A percentile compares a stretch with the other conserved stretches of the same genome.
phyloP scores from a whole-genome alignment of 2,329 filamentous ascomycete genomes.

The Aureobasidium melanogenum region DNA sequence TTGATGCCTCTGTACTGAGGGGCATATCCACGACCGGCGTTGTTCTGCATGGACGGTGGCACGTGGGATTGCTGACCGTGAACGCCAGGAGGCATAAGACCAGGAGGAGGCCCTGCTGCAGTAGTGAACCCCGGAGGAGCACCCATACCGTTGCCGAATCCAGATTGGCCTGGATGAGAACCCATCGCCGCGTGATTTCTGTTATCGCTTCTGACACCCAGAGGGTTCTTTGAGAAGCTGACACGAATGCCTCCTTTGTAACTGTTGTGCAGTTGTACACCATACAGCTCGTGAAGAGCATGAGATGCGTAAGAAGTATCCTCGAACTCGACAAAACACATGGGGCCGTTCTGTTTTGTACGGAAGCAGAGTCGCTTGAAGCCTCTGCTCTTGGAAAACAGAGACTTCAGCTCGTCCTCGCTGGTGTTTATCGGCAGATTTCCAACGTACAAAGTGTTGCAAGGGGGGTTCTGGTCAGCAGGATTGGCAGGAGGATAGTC shows the following conservation, averaged over 20 bases:
- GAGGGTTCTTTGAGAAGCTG: conserved; percentile 94
- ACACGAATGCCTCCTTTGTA: conserved; percentile 89
- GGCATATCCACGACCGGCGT: neutral
- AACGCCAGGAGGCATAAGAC: conserved; percentile 54
- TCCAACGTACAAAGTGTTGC: conserved; percentile 97
- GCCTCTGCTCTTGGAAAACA: conserved; percentile 87
- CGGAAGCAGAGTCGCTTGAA: conserved; percentile 94
- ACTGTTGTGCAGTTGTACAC: conserved; percentile 78
- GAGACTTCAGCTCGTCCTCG: conserved; percentile 87
- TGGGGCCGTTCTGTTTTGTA: conserved; percentile 89
- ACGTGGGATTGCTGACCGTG: conserved; percentile 31
- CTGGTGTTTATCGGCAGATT: conserved; percentile 88
- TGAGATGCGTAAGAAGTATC: conserved; percentile 88
- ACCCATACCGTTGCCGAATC: conserved; percentile 55
- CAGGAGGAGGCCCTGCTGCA: conserved; percentile 61
- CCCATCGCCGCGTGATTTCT: neutral
- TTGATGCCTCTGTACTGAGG: neutral
- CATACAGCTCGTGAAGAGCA: conserved; percentile 81
- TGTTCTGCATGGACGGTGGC: neutral
- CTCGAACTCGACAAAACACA: conserved; percentile 99
- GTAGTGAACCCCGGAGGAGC: conserved; percentile 37
- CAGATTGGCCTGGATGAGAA: conserved; percentile 40
- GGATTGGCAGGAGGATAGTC: conserved; percentile 80
- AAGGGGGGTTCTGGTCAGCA: conserved; percentile 91
- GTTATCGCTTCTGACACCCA: conserved; percentile 71